Percentiles rank a stretch among this genome's conserved stretches.
These are phyloP conservation scores for Emericellopsis cladophorae DNA, from an alignment of 2,329 filamentous ascomycete species.

Conservation along the genomic window DNA sequence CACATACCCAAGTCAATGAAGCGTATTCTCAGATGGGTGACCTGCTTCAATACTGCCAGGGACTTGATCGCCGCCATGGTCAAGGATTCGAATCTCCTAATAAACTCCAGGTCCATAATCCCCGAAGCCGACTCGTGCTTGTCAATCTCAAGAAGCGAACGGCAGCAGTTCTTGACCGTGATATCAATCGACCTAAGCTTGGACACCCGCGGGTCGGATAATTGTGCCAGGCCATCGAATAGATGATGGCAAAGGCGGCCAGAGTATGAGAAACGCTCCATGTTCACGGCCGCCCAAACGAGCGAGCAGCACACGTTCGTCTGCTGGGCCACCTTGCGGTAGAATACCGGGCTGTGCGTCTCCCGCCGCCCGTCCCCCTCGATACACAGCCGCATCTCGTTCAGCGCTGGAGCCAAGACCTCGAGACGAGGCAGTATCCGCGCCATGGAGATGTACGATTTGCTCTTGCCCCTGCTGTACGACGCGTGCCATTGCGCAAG, in stretches of 20 bases:
- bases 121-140: slow-evolving; percentile 55
- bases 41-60: slow-evolving; percentile 41
- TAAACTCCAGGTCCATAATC: slow-evolving; percentile 61
- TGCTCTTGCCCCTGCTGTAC: slow-evolving; percentile 60
- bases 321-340: slow-evolving; percentile 43
- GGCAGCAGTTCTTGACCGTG: slow-evolving; percentile 64
- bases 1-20: slow-evolving; percentile 57
- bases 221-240: slow-evolving; percentile 44
- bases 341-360: slow-evolving; percentile 45
- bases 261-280: slow-evolving; percentile 61
- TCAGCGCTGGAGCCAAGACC: slow-evolving; percentile 41
- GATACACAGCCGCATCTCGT: slow-evolving; percentile 53
- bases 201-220: slow-evolving; percentile 32
- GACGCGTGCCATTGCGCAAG: slow-evolving; percentile 51
- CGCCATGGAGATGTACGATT: slow-evolving; percentile 60
- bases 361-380: slow-evolving; percentile 62
- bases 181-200: slow-evolving; percentile 55
- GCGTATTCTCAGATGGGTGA: slow-evolving; percentile 56
- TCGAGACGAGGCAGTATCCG: slow-evolving; percentile 39
- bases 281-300: slow-evolving; percentile 43
- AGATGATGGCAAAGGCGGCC: slow-evolving; percentile 59
- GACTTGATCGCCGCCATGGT: slow-evolving; percentile 51
- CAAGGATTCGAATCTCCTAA: slow-evolving; percentile 56
- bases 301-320: slow-evolving; percentile 55
- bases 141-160: slow-evolving; percentile 26